Percentiles rank a stretch among this genome's conserved stretches.
Evolutionary conservation across 1,139 yeast genomes (phyloP).

Genomic region (Lodderomyces theae): DNA sequence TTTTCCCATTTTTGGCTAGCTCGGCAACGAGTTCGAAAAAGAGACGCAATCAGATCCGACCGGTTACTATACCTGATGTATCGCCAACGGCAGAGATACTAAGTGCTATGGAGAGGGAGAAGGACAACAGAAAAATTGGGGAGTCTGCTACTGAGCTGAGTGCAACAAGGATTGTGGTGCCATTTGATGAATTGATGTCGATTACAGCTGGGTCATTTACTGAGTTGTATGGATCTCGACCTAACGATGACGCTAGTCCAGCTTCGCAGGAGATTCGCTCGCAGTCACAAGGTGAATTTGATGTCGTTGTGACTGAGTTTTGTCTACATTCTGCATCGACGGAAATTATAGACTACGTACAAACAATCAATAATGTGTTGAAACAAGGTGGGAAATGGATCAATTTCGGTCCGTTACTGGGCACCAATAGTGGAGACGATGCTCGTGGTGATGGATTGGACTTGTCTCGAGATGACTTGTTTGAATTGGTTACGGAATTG

Average conservation of each 20-base stretch:
- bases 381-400: slow-evolving; percentile 67
- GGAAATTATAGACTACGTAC: slow-evolving; percentile 67
- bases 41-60: slow-evolving; percentile 47
- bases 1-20: slow-evolving; percentile 57
- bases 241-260: not conserved
- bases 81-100: slow-evolving; percentile 32
- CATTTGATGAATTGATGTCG: slow-evolving; percentile 58
- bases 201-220: slow-evolving; percentile 80
- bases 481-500: slow-evolving; percentile 42
- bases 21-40: slow-evolving; percentile 43
- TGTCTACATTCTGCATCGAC: slow-evolving; percentile 73
- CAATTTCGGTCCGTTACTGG: slow-evolving; percentile 78
- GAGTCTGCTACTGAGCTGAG: not conserved
- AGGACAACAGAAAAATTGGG: slow-evolving; percentile 11
- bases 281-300: slow-evolving; percentile 29
- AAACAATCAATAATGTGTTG: slow-evolving; percentile 53
- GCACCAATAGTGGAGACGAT: too few species aligned
- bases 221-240: slow-evolving; percentile 64
- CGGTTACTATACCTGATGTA: slow-evolving; percentile 53
- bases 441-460: slow-evolving; percentile 58
- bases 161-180: slow-evolving; percentile 36
- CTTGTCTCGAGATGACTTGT: slow-evolving; percentile 57
- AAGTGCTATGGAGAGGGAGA: slow-evolving; percentile 22
- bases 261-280: slow-evolving; percentile 16
- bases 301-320: slow-evolving; percentile 66